phyloP scores from a whole-genome alignment of 441 rosid genomes.

The Daphne laureola region DNA sequence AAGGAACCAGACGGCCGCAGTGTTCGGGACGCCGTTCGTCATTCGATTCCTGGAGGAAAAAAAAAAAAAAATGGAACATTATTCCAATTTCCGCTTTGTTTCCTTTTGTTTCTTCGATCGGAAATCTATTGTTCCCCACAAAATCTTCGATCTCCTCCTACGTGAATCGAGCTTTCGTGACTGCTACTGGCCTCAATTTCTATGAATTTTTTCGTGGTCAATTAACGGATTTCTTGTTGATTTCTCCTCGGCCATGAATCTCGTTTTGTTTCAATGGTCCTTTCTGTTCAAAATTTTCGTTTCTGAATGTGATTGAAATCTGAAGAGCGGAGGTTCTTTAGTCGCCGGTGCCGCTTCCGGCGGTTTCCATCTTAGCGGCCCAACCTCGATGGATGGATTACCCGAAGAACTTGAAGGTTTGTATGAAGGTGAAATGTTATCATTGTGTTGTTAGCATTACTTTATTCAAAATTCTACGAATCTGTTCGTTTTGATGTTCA shows the following conservation, averaged over 20 bases:
- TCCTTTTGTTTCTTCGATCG: background rate
- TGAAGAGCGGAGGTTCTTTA: background rate
- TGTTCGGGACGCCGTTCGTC: constrained; percentile 14
- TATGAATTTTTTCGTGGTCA: background rate
- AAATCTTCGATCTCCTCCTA: background rate
- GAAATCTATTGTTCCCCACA: too few relatives aligned
- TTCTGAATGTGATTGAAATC: background rate
- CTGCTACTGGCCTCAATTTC: background rate
- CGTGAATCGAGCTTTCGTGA: background rate
- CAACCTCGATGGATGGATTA: background rate
- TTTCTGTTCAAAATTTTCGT: background rate
- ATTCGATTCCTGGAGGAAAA: background rate
- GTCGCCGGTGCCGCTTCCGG: constrained; percentile 16
- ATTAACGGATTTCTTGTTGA: background rate
- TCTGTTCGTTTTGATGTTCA: too few relatives aligned
- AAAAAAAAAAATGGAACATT: constrained; percentile 1
- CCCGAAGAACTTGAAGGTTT: too few relatives aligned
- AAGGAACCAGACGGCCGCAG: constrained; percentile 13
- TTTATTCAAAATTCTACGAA: too few relatives aligned
- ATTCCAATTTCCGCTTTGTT: background rate
- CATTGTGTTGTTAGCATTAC: too few relatives aligned
- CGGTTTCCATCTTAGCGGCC: constrained; percentile 12
- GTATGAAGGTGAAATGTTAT: too few relatives aligned
- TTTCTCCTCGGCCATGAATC: background rate
- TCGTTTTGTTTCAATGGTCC: background rate